A percentile compares a stretch with the other conserved stretches of the same genome.
Conservation (phyloP, 2,329 filamentous ascomycete species). For the Pseudogymnoascus sp. region DNA sequence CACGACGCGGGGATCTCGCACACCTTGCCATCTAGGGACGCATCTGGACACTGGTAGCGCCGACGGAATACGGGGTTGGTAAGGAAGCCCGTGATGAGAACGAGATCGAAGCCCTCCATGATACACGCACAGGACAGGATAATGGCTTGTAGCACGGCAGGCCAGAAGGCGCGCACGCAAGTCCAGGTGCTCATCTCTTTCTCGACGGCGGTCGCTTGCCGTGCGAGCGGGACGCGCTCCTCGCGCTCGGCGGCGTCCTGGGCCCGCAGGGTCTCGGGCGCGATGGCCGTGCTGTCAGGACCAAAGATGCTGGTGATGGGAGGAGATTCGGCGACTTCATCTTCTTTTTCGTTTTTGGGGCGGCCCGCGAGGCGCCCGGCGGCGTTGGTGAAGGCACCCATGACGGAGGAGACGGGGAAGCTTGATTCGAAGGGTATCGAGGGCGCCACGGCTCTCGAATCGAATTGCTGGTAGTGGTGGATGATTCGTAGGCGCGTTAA, state of each 20-base stretch:
- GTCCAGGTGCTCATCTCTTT: slow-evolving; percentile 2
- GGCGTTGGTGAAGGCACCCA: background rate
- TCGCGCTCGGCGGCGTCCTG: background rate
- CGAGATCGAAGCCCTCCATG: slow-evolving; percentile 3
- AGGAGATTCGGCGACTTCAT: background rate
- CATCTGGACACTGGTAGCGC: background rate
- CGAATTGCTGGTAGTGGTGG: background rate
- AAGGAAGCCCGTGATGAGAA: background rate
- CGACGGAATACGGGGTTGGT: slow-evolving; percentile 1
- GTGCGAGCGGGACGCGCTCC: background rate
- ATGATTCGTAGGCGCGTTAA: background rate
- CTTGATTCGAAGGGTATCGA: background rate
- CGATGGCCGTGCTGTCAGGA: background rate
- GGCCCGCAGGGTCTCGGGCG: background rate
- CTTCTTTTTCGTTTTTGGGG: background rate
- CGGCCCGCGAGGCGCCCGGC: background rate
- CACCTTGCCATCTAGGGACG: background rate
- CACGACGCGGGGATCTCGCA: slow-evolving; percentile 16
- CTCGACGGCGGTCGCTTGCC: background rate
- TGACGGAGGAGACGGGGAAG: background rate
- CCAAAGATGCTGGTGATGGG: background rate
- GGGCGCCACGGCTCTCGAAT: background rate
- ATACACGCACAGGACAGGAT: slow-evolving; percentile 4
- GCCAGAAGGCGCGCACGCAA: background rate
- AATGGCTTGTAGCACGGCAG: background rate